A percentile compares a stretch with the other conserved stretches of the same genome.
phyloP scores from a whole-genome alignment of 2,329 filamentous ascomycete species.

The Claviceps sp. region DNA sequence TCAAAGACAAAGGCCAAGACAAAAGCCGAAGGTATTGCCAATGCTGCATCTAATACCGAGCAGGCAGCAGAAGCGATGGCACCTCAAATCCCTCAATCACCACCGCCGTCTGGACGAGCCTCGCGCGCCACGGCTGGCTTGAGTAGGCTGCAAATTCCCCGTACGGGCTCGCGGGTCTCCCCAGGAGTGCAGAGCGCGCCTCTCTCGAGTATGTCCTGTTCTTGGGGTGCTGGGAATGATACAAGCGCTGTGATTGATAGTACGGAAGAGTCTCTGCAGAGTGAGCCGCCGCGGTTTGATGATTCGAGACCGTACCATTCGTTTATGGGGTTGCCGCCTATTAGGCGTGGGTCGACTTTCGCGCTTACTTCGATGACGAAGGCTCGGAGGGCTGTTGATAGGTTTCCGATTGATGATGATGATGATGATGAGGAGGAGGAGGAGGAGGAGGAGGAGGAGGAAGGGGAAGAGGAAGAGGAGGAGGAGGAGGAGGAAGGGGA shows the following conservation, averaged over 20 bases:
- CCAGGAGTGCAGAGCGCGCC: neutral
- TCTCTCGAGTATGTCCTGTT: neutral
- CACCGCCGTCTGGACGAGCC: neutral
- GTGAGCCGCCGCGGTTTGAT: conserved; percentile 12
- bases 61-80: conserved; percentile 1
- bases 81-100: conserved; percentile 1
- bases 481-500: neutral
- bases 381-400: conserved; percentile 17
- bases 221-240: neutral
- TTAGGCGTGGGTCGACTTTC: conserved; percentile 44
- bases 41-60: neutral
- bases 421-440: conserved; percentile 9
- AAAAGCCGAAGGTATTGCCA: neutral
- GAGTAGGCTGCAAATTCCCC: conserved; percentile 7
- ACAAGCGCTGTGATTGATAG: neutral
- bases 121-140: conserved; percentile 7
- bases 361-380: conserved; percentile 24
- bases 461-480: neutral
- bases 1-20: neutral
- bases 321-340: conserved; percentile 44
- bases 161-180: neutral
- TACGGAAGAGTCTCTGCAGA: conserved; percentile 5
- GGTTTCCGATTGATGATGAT: conserved; percentile 21
- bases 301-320: conserved; percentile 31
- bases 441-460: neutral